Base-by-base conservation (phyloP, 306 rosid species). In the Mimosa pudica region DNA sequence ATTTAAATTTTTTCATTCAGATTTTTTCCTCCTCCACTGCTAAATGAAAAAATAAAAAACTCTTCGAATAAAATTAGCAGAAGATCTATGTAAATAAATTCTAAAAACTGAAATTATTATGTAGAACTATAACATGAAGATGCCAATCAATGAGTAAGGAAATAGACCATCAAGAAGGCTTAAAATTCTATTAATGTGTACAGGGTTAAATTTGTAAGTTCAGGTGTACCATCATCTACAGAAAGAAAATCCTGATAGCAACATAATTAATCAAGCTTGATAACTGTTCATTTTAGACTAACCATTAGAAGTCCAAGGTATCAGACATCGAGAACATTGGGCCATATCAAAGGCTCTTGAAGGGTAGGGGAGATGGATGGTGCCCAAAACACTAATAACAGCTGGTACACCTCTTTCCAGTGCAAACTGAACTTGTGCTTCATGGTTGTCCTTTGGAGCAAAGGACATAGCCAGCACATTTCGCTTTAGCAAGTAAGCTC, bases 341-440 rank as follows among this genome's bases (percentile, higher is more conserved):
- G 98, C 92, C 98, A 96, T 96, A 83, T 96, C 99, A 20, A 96
- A 96, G 67, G 99, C 88, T 82, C 97, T 90, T 55, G 99, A 88
- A 35, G 97, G 99, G 85, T 82, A 96, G 60, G 98, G 99, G 65
- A 96, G 99, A 78, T 42, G 87, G 67, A 96, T 89, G 63, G 96
- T 75, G 77, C 99, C 99, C 75, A 96, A 89, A 82, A 96, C 99
- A 33, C 98, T 98, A 67, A 96, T 91, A 76, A 91, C 75, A 73
- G 99, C 98, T 64, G 99, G 98, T 42, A 96, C 97, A 44, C 98
- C 98, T 85, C 98, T 88, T 82, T 93, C 99, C 78, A 93, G 79
- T 69, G 99, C 99, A 88, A 96, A 96, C 84, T 96, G 99, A 71
- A 93, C 97, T 80, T 96, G 99, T 79, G 99, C 99, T 89, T 96